Evolutionary conservation across 1,139 yeast genomes (phyloP).

Genomic region (Entelexis paramagnoliae): DNA sequence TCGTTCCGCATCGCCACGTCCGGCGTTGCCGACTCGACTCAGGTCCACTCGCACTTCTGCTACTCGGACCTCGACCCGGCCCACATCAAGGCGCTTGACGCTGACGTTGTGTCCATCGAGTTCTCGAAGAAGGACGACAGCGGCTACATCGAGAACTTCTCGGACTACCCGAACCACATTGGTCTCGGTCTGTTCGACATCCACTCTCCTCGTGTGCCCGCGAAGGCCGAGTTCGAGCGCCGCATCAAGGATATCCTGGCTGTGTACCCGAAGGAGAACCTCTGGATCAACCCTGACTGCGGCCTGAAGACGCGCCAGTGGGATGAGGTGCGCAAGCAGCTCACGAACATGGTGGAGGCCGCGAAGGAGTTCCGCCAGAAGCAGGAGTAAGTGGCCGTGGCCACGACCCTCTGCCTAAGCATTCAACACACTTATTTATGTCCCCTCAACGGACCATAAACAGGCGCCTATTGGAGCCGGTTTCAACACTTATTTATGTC

Average conservation of each 20-base stretch:
- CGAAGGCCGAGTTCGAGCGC: constrained; percentile 86
- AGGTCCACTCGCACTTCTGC: constrained; percentile 99
- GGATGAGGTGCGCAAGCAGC: constrained; percentile 70
- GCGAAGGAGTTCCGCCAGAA: constrained; percentile 88
- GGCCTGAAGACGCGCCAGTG: constrained; percentile 98
- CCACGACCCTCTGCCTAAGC: background rate
- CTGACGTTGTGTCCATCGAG: constrained; percentile 98
- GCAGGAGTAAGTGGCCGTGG: constrained; percentile 25
- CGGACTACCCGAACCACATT: constrained; percentile 97
- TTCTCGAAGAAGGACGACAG: constrained; percentile 99
- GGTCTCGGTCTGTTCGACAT: constrained; percentile 98
- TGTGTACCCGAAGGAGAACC: constrained; percentile 93
- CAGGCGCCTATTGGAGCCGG: constrained; percentile 7
- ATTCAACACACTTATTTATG: constrained; percentile 19
- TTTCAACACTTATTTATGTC: constrained; percentile 24
- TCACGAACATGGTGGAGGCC: constrained; percentile 97
- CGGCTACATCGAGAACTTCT: constrained; percentile 92
- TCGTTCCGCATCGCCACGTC: constrained; percentile 99
- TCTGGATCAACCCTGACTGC: constrained; percentile 99
- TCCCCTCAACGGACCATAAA: constrained; percentile 24
- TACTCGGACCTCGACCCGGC: constrained; percentile 99
- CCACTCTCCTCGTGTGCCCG: constrained; percentile 99
- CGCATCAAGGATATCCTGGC: constrained; percentile 91
- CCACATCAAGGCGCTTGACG: constrained; percentile 98
- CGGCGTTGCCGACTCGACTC: constrained; percentile 90